phyloP scores from a whole-genome alignment of 768 basidiomycete species.

The Suillus alpinus region DNA sequence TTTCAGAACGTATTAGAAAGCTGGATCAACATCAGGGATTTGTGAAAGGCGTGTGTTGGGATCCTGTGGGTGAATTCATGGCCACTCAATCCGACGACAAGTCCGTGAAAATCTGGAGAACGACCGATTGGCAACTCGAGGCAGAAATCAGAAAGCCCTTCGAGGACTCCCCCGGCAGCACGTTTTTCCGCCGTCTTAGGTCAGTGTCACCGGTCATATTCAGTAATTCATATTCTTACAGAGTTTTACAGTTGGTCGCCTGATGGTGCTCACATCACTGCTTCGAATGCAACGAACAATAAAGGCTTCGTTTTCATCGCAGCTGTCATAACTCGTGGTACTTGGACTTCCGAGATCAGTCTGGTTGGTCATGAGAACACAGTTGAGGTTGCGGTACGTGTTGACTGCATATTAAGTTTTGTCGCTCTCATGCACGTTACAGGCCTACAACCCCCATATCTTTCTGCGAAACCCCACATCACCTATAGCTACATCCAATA shows the following conservation, averaged over 20 bases:
- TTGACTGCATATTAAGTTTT: background rate
- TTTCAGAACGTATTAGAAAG: conserved; percentile 73
- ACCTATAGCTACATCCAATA: conserved; percentile 74
- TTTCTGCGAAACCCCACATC: conserved; percentile 74
- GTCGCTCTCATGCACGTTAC: conserved; percentile 9
- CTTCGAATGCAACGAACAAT: conserved; percentile 96
- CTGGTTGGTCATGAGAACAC: conserved; percentile 97
- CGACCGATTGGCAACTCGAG: conserved; percentile 86
- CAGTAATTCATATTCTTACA: background rate
- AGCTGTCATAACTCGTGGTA: conserved; percentile 85
- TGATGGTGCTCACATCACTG: conserved; percentile 97
- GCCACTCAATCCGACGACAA: conserved; percentile 98
- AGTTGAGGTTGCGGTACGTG: conserved; percentile 86
- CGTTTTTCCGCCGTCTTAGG: conserved; percentile 92
- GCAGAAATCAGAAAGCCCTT: conserved; percentile 88
- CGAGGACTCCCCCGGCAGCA: conserved; percentile 89
- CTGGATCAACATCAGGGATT: conserved; percentile 92
- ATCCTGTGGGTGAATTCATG: conserved; percentile 95
- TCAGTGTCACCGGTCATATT: conserved; percentile 24
- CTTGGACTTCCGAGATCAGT: conserved; percentile 90
- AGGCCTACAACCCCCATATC: conserved; percentile 93
- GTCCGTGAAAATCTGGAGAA: conserved; percentile 95
- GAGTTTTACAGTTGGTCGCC: conserved; percentile 82
- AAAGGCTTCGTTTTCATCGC: conserved; percentile 97
- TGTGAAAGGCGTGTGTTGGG: conserved; percentile 98